Evolutionary conservation across 2,329 filamentous ascomycete genomes (phyloP).

Genomic region (Aspergillus brunneoviolaceus): DNA sequence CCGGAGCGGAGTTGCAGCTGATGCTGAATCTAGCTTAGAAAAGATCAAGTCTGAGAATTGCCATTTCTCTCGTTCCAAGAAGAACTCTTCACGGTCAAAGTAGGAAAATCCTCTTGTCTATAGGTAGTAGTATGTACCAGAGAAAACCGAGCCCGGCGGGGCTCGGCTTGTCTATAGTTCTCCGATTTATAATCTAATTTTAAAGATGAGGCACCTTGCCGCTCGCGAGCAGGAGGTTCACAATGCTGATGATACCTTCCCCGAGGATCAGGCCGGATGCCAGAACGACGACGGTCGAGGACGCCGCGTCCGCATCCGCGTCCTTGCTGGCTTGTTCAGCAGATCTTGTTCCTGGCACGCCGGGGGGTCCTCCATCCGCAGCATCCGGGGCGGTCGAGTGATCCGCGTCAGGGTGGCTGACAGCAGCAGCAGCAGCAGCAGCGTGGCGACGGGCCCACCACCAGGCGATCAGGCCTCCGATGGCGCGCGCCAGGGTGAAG

Average conservation of each 20-base stretch:
- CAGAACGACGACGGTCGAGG: slow-evolving; percentile 77
- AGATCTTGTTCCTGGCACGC: slow-evolving; percentile 2
- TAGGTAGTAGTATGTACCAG: too few species aligned
- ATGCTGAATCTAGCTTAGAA: too few species aligned
- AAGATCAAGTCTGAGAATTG: too few species aligned
- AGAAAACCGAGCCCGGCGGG: too few species aligned
- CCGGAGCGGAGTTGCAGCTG: too few species aligned
- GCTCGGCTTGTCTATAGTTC: too few species aligned
- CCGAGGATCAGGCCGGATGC: slow-evolving; percentile 88
- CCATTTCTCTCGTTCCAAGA: too few species aligned
- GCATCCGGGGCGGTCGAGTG: not conserved
- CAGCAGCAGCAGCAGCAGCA: slow-evolving; percentile 19
- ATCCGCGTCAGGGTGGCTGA: not conserved
- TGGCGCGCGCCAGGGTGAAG: slow-evolving; percentile 84
- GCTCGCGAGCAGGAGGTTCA: slow-evolving; percentile 81
- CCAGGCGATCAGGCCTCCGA: slow-evolving; percentile 74
- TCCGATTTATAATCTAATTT: slow-evolving; percentile 13
- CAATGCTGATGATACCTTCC: slow-evolving; percentile 87
- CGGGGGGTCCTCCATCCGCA: not conserved
- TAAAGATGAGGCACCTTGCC: slow-evolving; percentile 71
- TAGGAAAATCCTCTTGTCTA: too few species aligned
- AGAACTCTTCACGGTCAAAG: too few species aligned
- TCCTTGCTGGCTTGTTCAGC: slow-evolving; percentile 45
- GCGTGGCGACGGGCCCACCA: slow-evolving; percentile 65
- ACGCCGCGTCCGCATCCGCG: slow-evolving; percentile 38